Percentiles rank a stretch among this genome's conserved stretches.
phyloP scores from a whole-genome alignment of 2,329 filamentous ascomycete species.

The Didymella arachidicola region DNA sequence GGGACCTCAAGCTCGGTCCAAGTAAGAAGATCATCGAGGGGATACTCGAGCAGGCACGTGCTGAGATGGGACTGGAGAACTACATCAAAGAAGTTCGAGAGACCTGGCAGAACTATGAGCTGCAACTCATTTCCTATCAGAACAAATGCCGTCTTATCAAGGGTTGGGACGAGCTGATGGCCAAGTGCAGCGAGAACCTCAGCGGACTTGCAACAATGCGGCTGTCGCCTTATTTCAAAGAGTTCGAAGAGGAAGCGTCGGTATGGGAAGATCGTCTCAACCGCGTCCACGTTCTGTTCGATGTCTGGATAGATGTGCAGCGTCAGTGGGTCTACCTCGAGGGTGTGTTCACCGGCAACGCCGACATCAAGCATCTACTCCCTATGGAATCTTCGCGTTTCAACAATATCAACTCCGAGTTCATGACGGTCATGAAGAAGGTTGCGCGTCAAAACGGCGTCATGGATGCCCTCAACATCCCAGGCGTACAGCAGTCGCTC shows the following conservation, averaged over 20 bases:
- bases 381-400: constrained; percentile 97
- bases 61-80: constrained; percentile 97
- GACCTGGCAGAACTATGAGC: constrained; percentile 92
- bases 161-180: constrained; percentile 97
- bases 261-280: constrained; percentile 99
- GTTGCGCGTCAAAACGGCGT: constrained; percentile 96
- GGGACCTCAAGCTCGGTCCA: constrained; percentile 90
- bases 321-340: constrained; percentile 99
- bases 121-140: constrained; percentile 96
- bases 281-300: constrained; percentile 94
- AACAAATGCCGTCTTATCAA: constrained; percentile 97
- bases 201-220: constrained; percentile 99
- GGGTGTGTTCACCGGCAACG: constrained; percentile 97
- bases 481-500: constrained; percentile 92
- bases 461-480: constrained; percentile 93
- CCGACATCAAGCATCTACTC: constrained; percentile 96
- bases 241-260: constrained; percentile 97
- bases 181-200: constrained; percentile 96
- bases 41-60: constrained; percentile 94
- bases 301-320: constrained; percentile 99
- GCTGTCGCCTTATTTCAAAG: constrained; percentile 98
- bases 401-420: constrained; percentile 99
- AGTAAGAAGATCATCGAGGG: constrained; percentile 89
- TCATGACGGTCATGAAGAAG: constrained; percentile 99
- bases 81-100: constrained; percentile 96